A percentile compares a stretch with the other conserved stretches of the same genome.
Conservation (phyloP, 1,284 basidiomycete genomes). For the Filobasidium uniguttulatum region DNA sequence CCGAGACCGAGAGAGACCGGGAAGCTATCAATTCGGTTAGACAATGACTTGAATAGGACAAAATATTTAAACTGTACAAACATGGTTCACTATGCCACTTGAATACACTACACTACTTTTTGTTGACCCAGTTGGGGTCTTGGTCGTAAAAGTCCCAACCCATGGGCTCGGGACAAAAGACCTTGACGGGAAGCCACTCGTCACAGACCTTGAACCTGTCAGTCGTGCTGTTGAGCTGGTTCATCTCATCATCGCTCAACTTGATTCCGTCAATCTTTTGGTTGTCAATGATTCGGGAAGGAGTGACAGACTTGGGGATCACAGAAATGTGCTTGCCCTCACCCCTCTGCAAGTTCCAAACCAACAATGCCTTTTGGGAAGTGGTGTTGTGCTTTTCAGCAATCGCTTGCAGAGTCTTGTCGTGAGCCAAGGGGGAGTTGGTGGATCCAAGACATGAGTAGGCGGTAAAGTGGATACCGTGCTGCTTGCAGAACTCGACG, state of each 20-base stretch:
- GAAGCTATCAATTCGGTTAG: too few relatives aligned
- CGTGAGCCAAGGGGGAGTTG: conserved; percentile 13
- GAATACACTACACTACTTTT: conserved; percentile 4
- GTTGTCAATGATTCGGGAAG: conserved; percentile 15
- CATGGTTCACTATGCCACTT: too few relatives aligned
- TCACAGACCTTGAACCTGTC: conserved; percentile 18
- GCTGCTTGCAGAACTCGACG: conserved; percentile 15
- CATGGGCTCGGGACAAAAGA: conserved; percentile 12
- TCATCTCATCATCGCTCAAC: conserved; percentile 14
- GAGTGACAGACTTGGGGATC: conserved; percentile 16
- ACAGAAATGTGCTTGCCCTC: conserved; percentile 11
- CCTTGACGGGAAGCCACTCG: conserved; percentile 15
- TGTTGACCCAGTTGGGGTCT: conserved; percentile 8
- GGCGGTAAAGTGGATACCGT: conserved; percentile 19
- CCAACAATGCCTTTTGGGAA: conserved; percentile 11
- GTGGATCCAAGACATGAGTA: conserved; percentile 18
- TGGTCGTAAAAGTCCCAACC: conserved; percentile 13
- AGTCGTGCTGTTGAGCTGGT: conserved; percentile 8
- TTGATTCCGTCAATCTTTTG: conserved; percentile 15
- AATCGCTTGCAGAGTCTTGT: conserved; percentile 12
- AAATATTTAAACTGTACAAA: too few relatives aligned
- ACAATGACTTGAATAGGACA: too few relatives aligned
- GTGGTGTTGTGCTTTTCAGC: conserved; percentile 12
- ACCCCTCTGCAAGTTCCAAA: conserved; percentile 15
- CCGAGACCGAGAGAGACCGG: too few relatives aligned